These are phyloP conservation scores for Neofusicoccum laricinum DNA, from an alignment of 2,329 filamentous ascomycete species.

Conservation along the genomic window DNA sequence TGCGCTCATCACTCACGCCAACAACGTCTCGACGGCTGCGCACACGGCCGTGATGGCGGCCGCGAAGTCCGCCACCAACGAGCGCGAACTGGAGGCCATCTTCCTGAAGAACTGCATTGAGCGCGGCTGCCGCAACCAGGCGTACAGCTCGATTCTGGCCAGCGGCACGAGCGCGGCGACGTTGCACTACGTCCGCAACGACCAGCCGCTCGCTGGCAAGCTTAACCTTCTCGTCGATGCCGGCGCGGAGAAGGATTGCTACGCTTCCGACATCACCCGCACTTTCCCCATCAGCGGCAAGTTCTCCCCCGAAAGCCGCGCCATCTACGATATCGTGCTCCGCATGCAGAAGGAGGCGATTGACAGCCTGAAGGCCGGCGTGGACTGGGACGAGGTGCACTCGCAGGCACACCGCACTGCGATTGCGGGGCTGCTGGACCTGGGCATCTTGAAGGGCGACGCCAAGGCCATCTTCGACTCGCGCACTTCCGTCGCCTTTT, in stretches of 20 bases:
- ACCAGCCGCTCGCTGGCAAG: conserved; percentile 63
- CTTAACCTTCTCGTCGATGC: conserved; percentile 82
- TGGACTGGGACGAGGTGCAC: conserved; percentile 80
- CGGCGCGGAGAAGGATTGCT: conserved; percentile 57
- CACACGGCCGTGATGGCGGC: conserved; percentile 67
- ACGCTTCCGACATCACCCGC: conserved; percentile 66
- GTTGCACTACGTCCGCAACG: conserved; percentile 56
- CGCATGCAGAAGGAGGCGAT: conserved; percentile 84
- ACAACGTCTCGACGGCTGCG: conserved; percentile 72
- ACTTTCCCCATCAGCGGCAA: conserved; percentile 75
- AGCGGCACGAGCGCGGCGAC: conserved; percentile 77
- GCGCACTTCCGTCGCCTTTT: conserved; percentile 48
- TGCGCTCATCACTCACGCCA: conserved; percentile 75
- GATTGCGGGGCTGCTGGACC: conserved; percentile 70
- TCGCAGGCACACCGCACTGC: conserved; percentile 75
- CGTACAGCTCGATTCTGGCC: conserved; percentile 85
- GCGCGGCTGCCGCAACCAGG: conserved; percentile 74
- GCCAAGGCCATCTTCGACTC: conserved; percentile 47
- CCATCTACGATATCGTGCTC: conserved; percentile 77
- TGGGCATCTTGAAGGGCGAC: conserved; percentile 70
- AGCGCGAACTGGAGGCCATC: conserved; percentile 76
- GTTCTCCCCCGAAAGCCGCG: conserved; percentile 39
- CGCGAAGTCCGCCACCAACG: conserved; percentile 66
- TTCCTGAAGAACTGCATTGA: conserved; percentile 76
- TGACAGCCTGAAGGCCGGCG: conserved; percentile 67